These are phyloP conservation scores for Ottelia alismoides DNA, from an alignment of 106 monocot genomes.

Conservation along the genomic window DNA sequence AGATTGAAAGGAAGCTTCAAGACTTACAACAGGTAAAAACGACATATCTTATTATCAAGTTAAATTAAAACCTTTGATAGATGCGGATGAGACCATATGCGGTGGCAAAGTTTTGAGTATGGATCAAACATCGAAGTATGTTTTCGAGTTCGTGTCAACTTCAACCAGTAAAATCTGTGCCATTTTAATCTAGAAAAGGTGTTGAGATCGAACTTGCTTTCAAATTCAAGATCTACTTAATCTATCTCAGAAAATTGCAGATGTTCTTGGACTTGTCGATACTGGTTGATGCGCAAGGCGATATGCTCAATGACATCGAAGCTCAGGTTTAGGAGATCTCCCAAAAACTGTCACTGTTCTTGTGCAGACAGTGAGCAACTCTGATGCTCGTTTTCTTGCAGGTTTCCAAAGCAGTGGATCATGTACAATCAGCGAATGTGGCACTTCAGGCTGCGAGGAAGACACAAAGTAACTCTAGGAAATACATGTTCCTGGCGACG, in stretches of 20 bases:
- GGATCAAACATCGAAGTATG: too few relatives aligned
- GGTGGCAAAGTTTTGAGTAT: too few relatives aligned
- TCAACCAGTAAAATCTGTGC: too few relatives aligned
- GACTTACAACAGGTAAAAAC: constrained; percentile 57
- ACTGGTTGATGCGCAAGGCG: constrained; percentile 49
- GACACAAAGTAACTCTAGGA: constrained; percentile 26
- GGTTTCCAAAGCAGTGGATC: constrained; percentile 21
- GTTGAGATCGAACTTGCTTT: too few relatives aligned
- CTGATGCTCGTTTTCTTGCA: not conserved
- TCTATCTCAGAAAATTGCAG: constrained; percentile 3
- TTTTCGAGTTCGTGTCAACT: too few relatives aligned
- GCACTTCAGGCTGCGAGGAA: constrained; percentile 21
- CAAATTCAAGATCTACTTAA: not conserved
- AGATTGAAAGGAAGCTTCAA: constrained; percentile 52
- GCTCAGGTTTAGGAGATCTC: constrained; percentile 17
- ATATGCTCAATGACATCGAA: constrained; percentile 44
- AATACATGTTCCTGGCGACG: constrained; percentile 28
- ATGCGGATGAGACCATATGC: too few relatives aligned
- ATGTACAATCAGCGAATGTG: constrained; percentile 16
- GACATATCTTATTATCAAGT: too few relatives aligned
- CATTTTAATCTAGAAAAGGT: too few relatives aligned
- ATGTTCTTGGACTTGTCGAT: constrained; percentile 45
- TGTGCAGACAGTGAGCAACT: not conserved
- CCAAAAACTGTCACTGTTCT: not conserved
- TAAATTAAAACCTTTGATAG: not conserved